A percentile compares a stretch with the other conserved stretches of the same genome.
Evolutionary conservation across 2,329 filamentous ascomycete genomes (phyloP).

Genomic region (Chaetomium sp.): DNA sequence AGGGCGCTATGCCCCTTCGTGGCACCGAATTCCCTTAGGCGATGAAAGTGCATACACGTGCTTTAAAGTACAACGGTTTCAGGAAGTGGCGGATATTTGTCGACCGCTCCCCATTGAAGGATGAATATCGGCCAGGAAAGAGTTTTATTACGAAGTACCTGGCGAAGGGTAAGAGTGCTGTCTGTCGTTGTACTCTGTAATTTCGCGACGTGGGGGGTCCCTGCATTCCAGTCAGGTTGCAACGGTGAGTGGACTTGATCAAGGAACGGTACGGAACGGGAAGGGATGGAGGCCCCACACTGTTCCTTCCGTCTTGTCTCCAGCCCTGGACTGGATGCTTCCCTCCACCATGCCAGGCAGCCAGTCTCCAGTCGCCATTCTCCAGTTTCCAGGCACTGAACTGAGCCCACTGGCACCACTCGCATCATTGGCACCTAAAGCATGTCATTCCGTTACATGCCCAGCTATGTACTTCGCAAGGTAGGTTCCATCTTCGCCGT

Average conservation of each 20-base stretch:
- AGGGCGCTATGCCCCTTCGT: slow-evolving; percentile 6
- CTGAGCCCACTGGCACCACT: background rate
- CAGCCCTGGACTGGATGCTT: background rate
- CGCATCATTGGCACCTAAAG: background rate
- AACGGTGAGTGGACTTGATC: slow-evolving; percentile 8
- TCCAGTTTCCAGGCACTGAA: background rate
- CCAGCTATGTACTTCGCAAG: too few relatives aligned
- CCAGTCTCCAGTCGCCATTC: background rate
- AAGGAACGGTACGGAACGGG: background rate
- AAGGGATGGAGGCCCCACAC: slow-evolving; percentile 13
- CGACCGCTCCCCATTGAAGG: background rate
- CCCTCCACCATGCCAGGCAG: background rate
- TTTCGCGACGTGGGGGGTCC: slow-evolving; percentile 18
- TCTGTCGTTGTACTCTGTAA: slow-evolving; percentile 6
- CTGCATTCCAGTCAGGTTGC: background rate
- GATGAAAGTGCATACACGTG: slow-evolving; percentile 8
- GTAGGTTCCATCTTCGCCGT: too few relatives aligned
- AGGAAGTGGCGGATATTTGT: background rate
- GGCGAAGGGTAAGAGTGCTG: background rate
- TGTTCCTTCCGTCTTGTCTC: background rate
- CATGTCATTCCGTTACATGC: background rate
- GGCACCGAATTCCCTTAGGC: slow-evolving; percentile 6
- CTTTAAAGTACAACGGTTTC: background rate
- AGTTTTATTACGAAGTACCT: background rate
- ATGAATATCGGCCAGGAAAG: background rate